Base-by-base conservation (phyloP, 2,329 filamentous ascomycete genomes). In the Colletotrichum sojae region DNA sequence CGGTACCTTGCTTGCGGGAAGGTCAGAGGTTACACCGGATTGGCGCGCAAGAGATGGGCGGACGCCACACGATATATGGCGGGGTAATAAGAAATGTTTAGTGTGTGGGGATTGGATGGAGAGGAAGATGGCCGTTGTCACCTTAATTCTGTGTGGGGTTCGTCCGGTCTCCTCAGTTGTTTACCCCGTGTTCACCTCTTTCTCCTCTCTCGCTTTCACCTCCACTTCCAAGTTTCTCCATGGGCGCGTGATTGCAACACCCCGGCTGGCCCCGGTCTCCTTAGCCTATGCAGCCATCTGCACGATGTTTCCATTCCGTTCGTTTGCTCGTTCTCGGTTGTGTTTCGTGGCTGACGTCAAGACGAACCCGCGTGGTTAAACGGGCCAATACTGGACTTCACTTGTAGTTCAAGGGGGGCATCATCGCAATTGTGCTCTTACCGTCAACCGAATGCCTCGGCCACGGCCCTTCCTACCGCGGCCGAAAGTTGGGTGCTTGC, bases 111-210 rank as follows among this genome's bases (percentile, higher is more conserved):
- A 36, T 36, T 36, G n/a, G 20, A 36, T 49, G 20, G 18, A 18
- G 20, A 20, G 46, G 46, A 12, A 16, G 18, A n/a, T 12, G 18
- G 46, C 46, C 20, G 46, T 49, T 49, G 53, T 46, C 25, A 67
- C 46, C 59, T 63, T 58, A 58, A 22, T 67, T 67, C 8, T 53
- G 59, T 53, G 59, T 67, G 65, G 59, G 46, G 65, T 63, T 67
- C 39, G 1, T 54, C 60, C 45, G 65, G 45, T 63, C 20, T 49
- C n/a, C 20, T 12, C 5, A 18, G 46, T 20, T 25, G 18, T 43
- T 39, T 48, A 48, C 59, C 59, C 39, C 45, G 20, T 53, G 36
- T 62, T 36, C n/a, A 20, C 48, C 6, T 15, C 27, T 39, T 4
- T 27, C 31, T 43, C 43, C 22, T 45, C 31, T 2, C 31, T 4